Evolutionary conservation across 176 grass and related monocot species (phyloP).

Genomic region (bread wheat (Triticum aestivum)): DNA sequence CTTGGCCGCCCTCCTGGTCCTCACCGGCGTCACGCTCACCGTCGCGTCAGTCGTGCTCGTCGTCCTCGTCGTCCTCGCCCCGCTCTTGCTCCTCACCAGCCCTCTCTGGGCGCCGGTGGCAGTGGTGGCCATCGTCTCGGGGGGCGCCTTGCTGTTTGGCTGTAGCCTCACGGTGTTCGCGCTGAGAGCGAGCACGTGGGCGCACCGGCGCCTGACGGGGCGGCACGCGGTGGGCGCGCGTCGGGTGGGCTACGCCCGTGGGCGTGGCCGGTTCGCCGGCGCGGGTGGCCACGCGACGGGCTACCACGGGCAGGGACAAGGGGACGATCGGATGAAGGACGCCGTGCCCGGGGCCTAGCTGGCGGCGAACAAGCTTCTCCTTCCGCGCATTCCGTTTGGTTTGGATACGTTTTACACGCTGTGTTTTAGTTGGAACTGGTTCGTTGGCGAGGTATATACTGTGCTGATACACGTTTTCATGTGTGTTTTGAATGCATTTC

Average conservation of each 20-base stretch:
- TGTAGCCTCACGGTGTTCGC: constrained; percentile 36
- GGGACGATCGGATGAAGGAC: constrained; percentile 58
- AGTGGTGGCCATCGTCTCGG: neutral
- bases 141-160: constrained; percentile 27
- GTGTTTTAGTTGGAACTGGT: too few species aligned
- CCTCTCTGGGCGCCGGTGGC: constrained; percentile 61
- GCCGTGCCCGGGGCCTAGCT: constrained; percentile 65
- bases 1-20: constrained; percentile 45
- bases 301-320: constrained; percentile 31
- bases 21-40: constrained; percentile 51
- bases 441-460: too few species aligned
- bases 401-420: too few species aligned
- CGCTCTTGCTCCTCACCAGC: constrained; percentile 52
- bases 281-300: constrained; percentile 36
- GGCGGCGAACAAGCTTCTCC: neutral
- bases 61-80: constrained; percentile 51
- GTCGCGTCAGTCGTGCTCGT: constrained; percentile 29
- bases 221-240: constrained; percentile 42
- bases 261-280: constrained; percentile 33
- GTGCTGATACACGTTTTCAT: too few species aligned
- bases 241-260: constrained; percentile 23
- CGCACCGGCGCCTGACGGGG: constrained; percentile 48
- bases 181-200: constrained; percentile 53
- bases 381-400: too few species aligned
- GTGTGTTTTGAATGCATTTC: too few species aligned